A percentile compares a stretch with the other conserved stretches of the same genome.
Conservation (phyloP, 305 asterid species). For the Striga hermonthica region DNA sequence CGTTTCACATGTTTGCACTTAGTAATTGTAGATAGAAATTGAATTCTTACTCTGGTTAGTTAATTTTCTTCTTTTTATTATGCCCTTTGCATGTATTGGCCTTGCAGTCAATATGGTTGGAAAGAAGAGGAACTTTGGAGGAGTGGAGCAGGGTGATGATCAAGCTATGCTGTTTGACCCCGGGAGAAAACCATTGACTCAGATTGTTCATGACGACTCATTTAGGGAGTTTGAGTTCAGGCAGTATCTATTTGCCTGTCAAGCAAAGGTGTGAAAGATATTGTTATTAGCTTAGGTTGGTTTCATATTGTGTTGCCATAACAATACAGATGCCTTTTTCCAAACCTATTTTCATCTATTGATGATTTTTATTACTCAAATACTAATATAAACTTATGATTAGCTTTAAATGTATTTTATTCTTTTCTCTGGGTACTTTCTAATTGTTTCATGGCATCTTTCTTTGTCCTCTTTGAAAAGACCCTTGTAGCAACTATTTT, state of each 20-base stretch:
- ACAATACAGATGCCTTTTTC: conserved; percentile 5
- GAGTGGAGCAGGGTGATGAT: conserved; percentile 84
- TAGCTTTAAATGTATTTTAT: conserved; percentile 20
- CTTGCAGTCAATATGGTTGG: conserved; percentile 67
- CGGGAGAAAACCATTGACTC: conserved; percentile 64
- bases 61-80: conserved; percentile 20
- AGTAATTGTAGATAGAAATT: conserved; percentile 21
- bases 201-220: conserved; percentile 88
- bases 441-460: conserved; percentile 7
- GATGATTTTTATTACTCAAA: conserved; percentile 26
- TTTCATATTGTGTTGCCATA: conserved; percentile 28
- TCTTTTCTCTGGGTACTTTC: conserved; percentile 17
- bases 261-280: conserved; percentile 77
- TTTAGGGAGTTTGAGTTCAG: conserved; percentile 96
- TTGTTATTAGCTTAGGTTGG: conserved; percentile 32
- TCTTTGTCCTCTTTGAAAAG: conserved; percentile 27
- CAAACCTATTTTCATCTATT: conserved; percentile 23
- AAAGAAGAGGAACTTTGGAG: conserved; percentile 84
- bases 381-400: conserved; percentile 8
- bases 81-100: conserved; percentile 32
- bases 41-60: conserved; percentile 9
- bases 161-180: conserved; percentile 83
- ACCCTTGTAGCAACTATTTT: conserved; percentile 30
- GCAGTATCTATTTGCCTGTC: conserved; percentile 96
- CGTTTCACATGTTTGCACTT: background rate